phyloP scores from a whole-genome alignment of 139 green algal species.

The Asterochloris erici region DNA sequence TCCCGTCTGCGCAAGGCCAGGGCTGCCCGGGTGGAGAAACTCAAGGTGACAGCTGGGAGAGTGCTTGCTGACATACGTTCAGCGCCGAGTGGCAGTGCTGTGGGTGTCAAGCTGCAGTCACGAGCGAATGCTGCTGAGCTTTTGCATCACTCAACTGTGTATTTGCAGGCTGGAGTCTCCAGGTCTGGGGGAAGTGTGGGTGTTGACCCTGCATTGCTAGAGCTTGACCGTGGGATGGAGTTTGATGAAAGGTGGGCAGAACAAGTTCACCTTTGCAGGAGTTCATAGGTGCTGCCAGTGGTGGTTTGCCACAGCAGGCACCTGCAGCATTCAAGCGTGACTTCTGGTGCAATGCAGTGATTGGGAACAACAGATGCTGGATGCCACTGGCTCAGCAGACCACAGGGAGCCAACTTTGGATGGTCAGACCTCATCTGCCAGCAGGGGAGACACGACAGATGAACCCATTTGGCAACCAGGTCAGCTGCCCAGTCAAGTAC shows the following conservation, averaged over 20 bases:
- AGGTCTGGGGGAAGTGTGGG: neutral
- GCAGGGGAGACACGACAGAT: too few species aligned
- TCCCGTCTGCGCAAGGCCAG: constrained; percentile 30
- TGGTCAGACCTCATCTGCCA: too few species aligned
- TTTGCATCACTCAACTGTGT: neutral
- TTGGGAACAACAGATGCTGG: too few species aligned
- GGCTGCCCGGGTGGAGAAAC: constrained; percentile 37
- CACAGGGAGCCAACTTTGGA: too few species aligned
- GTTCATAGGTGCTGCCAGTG: too few species aligned
- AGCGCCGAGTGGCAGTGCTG: neutral
- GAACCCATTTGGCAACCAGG: too few species aligned
- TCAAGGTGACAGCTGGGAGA: constrained; percentile 36
- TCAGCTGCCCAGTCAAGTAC: too few species aligned
- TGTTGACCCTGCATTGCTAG: constrained; percentile 6
- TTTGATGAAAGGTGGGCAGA: constrained; percentile 10
- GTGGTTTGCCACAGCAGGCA: too few species aligned
- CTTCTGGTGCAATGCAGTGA: too few species aligned
- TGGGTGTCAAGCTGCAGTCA: neutral
- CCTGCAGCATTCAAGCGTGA: too few species aligned
- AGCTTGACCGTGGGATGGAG: constrained; percentile 11
- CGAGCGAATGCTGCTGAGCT: neutral
- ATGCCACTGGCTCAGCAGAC: too few species aligned
- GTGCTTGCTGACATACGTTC: neutral
- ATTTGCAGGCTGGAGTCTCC: constrained; percentile 13
- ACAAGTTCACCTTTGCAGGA: neutral